A percentile compares a stretch with the other conserved stretches of the same genome.
Evolutionary conservation across 768 basidiomycete genomes (phyloP).

Genomic region (Mycena vulgaris): DNA sequence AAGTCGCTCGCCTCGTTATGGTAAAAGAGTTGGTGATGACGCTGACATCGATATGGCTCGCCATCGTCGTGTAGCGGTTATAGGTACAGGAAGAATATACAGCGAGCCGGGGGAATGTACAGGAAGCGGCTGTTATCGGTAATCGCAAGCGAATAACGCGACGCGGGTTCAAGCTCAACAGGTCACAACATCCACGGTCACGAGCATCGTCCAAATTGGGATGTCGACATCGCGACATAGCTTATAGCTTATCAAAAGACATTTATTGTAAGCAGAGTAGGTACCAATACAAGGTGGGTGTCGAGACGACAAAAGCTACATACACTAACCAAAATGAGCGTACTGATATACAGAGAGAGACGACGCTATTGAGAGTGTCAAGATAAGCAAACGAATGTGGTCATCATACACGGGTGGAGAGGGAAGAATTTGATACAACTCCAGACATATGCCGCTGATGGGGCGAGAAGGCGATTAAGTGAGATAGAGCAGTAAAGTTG

Average conservation of each 20-base stretch:
- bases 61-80: no score
- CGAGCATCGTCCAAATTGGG: not conserved
- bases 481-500: slow-evolving; percentile 29
- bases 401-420: slow-evolving; percentile 33
- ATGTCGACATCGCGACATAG: no score
- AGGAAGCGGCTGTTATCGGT: not conserved
- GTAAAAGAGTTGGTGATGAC: slow-evolving; percentile 50
- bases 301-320: slow-evolving; percentile 40
- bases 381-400: slow-evolving; percentile 35
- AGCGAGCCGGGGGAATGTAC: not conserved
- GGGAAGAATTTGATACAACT: slow-evolving; percentile 36
- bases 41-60: slow-evolving; percentile 29
- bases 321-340: slow-evolving; percentile 26
- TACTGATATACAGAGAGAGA: slow-evolving; percentile 36
- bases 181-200: slow-evolving; percentile 9
- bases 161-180: not conserved
- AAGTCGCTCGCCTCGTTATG: slow-evolving; percentile 30
- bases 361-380: slow-evolving; percentile 24
- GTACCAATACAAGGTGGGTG: slow-evolving; percentile 36
- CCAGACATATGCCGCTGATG: slow-evolving; percentile 29
- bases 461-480: slow-evolving; percentile 34
- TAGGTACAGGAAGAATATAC: not conserved
- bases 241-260: not conserved
- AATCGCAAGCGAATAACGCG: not conserved
- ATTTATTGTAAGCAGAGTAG: slow-evolving; percentile 13